Evolutionary conservation across 345 rosid species (phyloP).

Genomic region (Syzygium aqueum): DNA sequence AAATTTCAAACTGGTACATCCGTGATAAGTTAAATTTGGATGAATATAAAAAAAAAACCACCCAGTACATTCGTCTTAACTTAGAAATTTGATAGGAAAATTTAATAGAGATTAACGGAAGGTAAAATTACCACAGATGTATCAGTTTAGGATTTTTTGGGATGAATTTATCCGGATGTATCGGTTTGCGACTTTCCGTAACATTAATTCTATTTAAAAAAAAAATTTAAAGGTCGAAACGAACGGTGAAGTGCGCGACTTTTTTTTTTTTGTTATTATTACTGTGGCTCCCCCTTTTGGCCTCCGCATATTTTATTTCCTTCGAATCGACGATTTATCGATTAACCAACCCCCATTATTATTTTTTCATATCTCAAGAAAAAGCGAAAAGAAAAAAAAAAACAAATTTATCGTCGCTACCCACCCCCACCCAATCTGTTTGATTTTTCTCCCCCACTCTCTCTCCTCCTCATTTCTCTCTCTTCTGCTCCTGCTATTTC

Average conservation of each 20-base stretch:
- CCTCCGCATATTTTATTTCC: neutral
- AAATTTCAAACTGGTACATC: no score
- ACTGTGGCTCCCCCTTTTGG: neutral
- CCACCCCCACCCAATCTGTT: conserved; percentile 6
- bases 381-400: neutral
- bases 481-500: no score
- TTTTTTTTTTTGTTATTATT: neutral
- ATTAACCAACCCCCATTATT: neutral
- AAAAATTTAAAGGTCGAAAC: neutral
- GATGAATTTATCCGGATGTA: no score
- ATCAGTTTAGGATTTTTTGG: accelerated
- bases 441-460: neutral
- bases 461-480: neutral
- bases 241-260: neutral
- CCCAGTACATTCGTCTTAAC: no score
- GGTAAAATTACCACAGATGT: no score
- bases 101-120: no score
- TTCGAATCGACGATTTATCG: neutral
- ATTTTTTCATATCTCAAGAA: neutral
- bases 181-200: no score
- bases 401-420: neutral
- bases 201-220: no score
- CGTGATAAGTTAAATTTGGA: no score
- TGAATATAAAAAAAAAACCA: no score
- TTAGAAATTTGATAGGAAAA: no score